phyloP scores from a whole-genome alignment of 116 monocot genomes.

The Trichopus zeylanicus region DNA sequence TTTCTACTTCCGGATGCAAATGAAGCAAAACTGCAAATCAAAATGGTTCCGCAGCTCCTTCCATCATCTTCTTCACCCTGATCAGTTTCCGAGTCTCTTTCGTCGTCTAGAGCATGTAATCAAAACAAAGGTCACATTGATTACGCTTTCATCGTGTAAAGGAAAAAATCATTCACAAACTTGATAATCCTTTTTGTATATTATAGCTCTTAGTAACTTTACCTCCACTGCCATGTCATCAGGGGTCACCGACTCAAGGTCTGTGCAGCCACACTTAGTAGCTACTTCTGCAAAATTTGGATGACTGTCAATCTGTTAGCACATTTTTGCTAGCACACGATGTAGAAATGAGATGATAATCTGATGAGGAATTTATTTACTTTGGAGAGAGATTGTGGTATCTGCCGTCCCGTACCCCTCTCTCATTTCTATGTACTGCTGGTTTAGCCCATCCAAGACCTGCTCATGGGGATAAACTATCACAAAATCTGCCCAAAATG shows the following conservation, averaged over 20 bases:
- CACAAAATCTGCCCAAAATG: neutral
- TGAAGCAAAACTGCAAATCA: constrained; percentile 5
- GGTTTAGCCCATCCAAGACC: constrained; percentile 32
- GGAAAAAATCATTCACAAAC: no score
- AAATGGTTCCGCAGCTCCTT: constrained; percentile 85
- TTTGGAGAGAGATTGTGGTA: constrained; percentile 62
- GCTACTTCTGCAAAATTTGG: constrained; percentile 61
- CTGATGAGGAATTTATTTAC: constrained; percentile 27
- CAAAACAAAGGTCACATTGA: no score
- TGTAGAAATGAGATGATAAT: neutral
- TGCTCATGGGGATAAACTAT: constrained; percentile 14
- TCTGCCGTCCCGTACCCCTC: constrained; percentile 76
- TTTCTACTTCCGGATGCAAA: no score
- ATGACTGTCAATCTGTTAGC: no score
- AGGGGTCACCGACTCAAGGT: constrained; percentile 41
- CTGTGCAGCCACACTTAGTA: constrained; percentile 35
- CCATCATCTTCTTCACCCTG: constrained; percentile 87
- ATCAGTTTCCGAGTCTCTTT: constrained; percentile 65
- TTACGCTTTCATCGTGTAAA: no score
- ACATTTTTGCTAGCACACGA: no score
- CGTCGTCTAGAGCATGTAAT: constrained; percentile 26
- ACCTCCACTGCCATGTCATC: constrained; percentile 86
- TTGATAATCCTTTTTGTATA: no score
- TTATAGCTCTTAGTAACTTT: no score
- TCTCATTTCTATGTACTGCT: constrained; percentile 38